Percentiles rank a stretch among this genome's conserved stretches.
Conservation (phyloP, 2,329 filamentous ascomycete genomes). For the Paecilomyces sp. region DNA sequence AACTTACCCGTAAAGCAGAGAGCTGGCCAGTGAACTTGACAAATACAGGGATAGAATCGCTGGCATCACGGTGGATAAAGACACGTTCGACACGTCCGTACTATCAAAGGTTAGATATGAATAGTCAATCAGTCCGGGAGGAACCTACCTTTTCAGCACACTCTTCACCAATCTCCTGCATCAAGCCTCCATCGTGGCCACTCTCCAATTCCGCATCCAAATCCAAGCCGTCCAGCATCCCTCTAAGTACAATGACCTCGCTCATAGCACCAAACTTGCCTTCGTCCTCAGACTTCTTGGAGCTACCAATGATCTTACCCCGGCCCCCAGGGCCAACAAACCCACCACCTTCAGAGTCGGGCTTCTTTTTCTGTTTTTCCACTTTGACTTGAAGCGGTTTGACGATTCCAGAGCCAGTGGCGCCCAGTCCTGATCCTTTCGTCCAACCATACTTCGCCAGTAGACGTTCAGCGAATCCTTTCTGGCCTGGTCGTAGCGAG, state of each 20-base stretch:
- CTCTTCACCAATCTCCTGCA: constrained; percentile 93
- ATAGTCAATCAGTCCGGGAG: background rate
- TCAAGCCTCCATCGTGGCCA: constrained; percentile 54
- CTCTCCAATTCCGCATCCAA: constrained; percentile 68
- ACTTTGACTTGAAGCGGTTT: constrained; percentile 76
- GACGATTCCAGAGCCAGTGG: constrained; percentile 72
- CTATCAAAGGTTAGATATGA: constrained; percentile 16
- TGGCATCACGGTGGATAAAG: constrained; percentile 59
- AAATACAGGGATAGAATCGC: constrained; percentile 61
- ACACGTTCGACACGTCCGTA: constrained; percentile 79
- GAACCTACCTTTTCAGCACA: constrained; percentile 66
- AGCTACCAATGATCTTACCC: constrained; percentile 75
- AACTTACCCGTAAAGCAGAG: constrained; percentile 71
- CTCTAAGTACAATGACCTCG: constrained; percentile 70
- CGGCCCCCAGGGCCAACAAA: constrained; percentile 62
- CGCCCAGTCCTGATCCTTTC: constrained; percentile 80
- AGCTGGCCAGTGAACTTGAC: constrained; percentile 86
- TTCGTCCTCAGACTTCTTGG: constrained; percentile 46
- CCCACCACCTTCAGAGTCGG: constrained; percentile 71
- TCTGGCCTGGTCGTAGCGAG: constrained; percentile 67
- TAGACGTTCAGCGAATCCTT: constrained; percentile 77
- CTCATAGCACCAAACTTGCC: constrained; percentile 66
- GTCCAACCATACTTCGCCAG: constrained; percentile 94
- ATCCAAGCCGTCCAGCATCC: constrained; percentile 83
- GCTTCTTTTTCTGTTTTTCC: constrained; percentile 75